Evolutionary conservation across 768 basidiomycete genomes (phyloP).

Genomic region (Tricholoma sp.): DNA sequence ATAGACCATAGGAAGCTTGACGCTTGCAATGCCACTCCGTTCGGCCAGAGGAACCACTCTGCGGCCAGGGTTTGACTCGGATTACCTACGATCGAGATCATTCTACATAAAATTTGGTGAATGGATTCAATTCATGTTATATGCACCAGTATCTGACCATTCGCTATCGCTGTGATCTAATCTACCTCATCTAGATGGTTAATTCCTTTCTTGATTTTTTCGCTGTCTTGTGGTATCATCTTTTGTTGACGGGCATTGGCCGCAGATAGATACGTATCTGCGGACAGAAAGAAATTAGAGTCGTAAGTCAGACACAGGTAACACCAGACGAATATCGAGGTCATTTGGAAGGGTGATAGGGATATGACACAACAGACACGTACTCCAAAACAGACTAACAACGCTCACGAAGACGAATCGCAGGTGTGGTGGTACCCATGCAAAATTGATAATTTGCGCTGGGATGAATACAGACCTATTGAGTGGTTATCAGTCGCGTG

Average conservation of each 20-base stretch:
- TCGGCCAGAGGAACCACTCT: too few species aligned
- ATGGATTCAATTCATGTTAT: too few species aligned
- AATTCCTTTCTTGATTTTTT: neutral
- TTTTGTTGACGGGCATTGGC: neutral
- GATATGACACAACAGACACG: slow-evolving; percentile 19
- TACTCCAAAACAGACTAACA: slow-evolving; percentile 83
- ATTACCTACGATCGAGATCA: too few species aligned
- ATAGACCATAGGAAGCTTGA: too few species aligned
- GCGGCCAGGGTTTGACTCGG: too few species aligned
- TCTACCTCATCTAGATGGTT: neutral
- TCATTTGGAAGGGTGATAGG: neutral
- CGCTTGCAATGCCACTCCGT: too few species aligned
- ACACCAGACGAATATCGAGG: neutral
- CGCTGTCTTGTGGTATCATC: neutral
- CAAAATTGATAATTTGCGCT: slow-evolving; percentile 76
- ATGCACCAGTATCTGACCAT: too few species aligned
- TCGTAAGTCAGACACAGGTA: neutral
- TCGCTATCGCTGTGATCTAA: too few species aligned
- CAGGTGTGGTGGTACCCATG: slow-evolving; percentile 69
- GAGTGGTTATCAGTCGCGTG: neutral
- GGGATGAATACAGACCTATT: slow-evolving; percentile 69
- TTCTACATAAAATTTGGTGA: too few species aligned
- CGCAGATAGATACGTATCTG: neutral
- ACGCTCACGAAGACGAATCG: slow-evolving; percentile 74
- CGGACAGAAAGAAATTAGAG: too few species aligned